Conservation (phyloP, 306 rosid species). For the Prunus armeniaca region DNA sequence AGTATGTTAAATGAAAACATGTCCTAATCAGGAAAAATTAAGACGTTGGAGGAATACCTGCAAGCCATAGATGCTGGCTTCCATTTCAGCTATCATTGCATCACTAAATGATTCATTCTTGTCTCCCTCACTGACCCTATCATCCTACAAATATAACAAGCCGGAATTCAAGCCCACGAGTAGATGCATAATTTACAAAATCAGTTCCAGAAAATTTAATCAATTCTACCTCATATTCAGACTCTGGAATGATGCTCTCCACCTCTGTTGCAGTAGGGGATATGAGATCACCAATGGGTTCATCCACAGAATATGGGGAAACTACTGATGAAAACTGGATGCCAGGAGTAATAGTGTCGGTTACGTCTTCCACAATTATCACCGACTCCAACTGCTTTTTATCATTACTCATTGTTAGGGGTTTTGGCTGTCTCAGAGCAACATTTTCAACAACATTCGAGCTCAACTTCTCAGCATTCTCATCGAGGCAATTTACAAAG, state of each 20-base stretch:
- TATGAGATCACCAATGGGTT: slow-evolving; percentile 28
- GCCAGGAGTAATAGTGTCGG: slow-evolving; percentile 20
- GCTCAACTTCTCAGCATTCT: slow-evolving; percentile 37
- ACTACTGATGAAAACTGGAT: slow-evolving; percentile 19
- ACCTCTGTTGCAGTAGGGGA: slow-evolving; percentile 48
- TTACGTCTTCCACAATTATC: slow-evolving; percentile 21
- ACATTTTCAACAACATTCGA: slow-evolving; percentile 27
- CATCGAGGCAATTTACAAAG: slow-evolving; percentile 30
- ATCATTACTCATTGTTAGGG: slow-evolving; percentile 25
- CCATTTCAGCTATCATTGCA: slow-evolving; percentile 77
- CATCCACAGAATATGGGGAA: slow-evolving; percentile 22
- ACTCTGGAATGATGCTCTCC: slow-evolving; percentile 50
- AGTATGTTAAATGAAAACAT: neutral
- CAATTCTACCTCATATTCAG: slow-evolving; percentile 53
- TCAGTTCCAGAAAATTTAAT: slow-evolving; percentile 21
- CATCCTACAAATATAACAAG: slow-evolving; percentile 49
- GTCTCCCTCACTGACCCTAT: slow-evolving; percentile 38
- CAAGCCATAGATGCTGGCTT: slow-evolving; percentile 75
- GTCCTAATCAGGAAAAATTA: slow-evolving; percentile 17
- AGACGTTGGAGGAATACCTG: slow-evolving; percentile 54
- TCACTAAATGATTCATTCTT: slow-evolving; percentile 51
- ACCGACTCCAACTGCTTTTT: slow-evolving; percentile 24
- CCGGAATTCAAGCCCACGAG: neutral
- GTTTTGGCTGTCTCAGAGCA: slow-evolving; percentile 23
- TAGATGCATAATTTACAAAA: neutral